Evolutionary conservation across 768 basidiomycete genomes (phyloP), one percentile per base, ranked within the genome.

Genomic region (Cantharellus anzutake): DNA sequence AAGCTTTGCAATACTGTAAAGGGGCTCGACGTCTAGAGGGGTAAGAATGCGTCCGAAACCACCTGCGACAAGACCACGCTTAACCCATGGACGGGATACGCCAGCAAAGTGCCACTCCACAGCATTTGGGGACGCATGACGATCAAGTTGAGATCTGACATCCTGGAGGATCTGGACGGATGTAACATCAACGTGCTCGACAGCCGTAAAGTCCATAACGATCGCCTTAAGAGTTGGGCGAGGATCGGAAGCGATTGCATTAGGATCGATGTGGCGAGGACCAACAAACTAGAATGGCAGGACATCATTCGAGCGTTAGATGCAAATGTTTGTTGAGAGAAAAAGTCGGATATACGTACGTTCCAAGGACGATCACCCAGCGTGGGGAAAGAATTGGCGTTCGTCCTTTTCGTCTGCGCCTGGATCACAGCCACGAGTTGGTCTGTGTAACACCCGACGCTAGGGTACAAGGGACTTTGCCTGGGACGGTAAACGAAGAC

Each of bases 21-120:
- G 67, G n/a, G 63, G 53, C n/a, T 67, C 59, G 11, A 65, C 63
- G 2, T 56, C 65, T 34, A 59, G 73, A 76, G 42, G 60, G 59
- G 58, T 70, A 65, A 16, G 57, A 63, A 5, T 76, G 71, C 86
- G 20, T 4, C 94, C 94, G 68, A 98, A 98, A 2, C 90, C 90
- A 61, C 85, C 93, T 3, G 92, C 89, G 53, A 90, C 72, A 41
- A 93, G 76, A 3, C 88, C 87, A 56, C 93, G 84, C 59, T 85
- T 80, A 61, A 90, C 87, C 94, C 93, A 99, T 0, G 91, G 91
- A 1, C 89, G 91, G 59, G 93, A 79, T 41, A 97, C 75, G 41
- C 86, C 81, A 3, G 89, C 84, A 68, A 99, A 99, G 73, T 98
- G 94, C 77, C 96, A 98, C 78, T 90, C 68, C 41, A 73, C 66